Evolutionary conservation across 176 grass and related monocot genomes (phyloP).

Genomic region (Oryza nivara): DNA sequence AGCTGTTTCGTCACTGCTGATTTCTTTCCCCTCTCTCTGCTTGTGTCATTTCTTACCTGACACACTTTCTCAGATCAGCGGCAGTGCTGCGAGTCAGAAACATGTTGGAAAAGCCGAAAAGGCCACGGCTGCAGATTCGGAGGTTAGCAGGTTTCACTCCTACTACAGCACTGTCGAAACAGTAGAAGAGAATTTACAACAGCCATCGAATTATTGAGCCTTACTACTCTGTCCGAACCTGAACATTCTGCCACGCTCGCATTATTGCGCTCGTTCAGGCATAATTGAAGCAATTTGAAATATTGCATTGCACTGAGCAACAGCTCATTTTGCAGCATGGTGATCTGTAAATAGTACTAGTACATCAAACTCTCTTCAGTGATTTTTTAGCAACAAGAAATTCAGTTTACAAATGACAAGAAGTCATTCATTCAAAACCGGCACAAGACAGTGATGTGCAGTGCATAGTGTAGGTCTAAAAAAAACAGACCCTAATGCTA

Average conservation of each 20-base stretch:
- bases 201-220: constrained; percentile 21
- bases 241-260: constrained; percentile 33
- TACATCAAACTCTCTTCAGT: not conserved
- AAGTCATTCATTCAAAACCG: not conserved
- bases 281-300: constrained; percentile 31
- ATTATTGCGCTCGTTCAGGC: constrained; percentile 20
- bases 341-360: not conserved
- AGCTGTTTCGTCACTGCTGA: not conserved
- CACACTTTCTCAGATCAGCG: not conserved
- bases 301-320: not conserved
- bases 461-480: not conserved
- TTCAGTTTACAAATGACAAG: constrained; percentile 4
- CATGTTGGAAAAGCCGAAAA: constrained; percentile 24
- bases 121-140: constrained; percentile 24
- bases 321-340: not conserved
- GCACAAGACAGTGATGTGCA: not conserved
- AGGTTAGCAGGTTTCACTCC: not conserved
- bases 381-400: not conserved
- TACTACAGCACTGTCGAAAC: constrained; percentile 8
- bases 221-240: constrained; percentile 9
- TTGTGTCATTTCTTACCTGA: constrained; percentile 1
- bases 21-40: not conserved
- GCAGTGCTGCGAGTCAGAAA: not conserved
- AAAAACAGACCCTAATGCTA: not conserved
- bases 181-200: constrained; percentile 42